A percentile compares a stretch with the other conserved stretches of the same genome.
Evolutionary conservation across 495 filamentous ascomycete genomes (phyloP).

Genomic region (Penicillium maclennaniae): DNA sequence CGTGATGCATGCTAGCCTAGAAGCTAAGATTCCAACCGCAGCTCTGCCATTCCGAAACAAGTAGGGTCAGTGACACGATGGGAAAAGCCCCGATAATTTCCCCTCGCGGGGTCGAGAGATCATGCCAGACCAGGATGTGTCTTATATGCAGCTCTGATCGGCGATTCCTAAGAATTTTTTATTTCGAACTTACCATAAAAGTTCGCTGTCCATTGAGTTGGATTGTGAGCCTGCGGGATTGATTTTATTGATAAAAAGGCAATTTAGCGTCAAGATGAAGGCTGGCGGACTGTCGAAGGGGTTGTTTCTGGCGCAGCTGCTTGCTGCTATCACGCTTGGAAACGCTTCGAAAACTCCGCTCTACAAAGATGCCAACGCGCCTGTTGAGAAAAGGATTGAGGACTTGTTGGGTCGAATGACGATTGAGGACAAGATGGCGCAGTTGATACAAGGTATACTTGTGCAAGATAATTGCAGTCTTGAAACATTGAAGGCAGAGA

Average conservation of each 20-base stretch:
- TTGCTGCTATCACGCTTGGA: slow-evolving; percentile 19
- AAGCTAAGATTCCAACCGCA: slow-evolving; percentile 3
- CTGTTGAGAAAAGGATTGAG: slow-evolving; percentile 57
- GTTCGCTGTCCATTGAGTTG: not conserved
- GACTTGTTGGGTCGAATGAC: slow-evolving; percentile 68
- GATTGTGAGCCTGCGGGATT: not conserved
- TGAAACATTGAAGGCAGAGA: not conserved
- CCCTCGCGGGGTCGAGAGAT: slow-evolving; percentile 8
- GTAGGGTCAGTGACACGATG: not conserved
- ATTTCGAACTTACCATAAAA: not conserved
- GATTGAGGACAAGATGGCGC: slow-evolving; percentile 63
- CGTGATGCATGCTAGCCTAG: not conserved
- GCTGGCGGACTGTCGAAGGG: slow-evolving; percentile 24
- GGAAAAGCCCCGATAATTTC: not conserved
- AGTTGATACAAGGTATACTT: slow-evolving; percentile 56
- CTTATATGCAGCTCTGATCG: not conserved
- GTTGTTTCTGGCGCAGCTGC: slow-evolving; percentile 30
- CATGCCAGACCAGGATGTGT: not conserved
- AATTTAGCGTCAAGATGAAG: slow-evolving; percentile 16
- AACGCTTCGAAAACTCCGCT: slow-evolving; percentile 18
- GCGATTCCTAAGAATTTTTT: not conserved
- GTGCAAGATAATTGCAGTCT: not conserved
- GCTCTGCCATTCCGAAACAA: slow-evolving; percentile 2
- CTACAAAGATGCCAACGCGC: slow-evolving; percentile 60
- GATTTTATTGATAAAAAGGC: not conserved